These are phyloP conservation scores for Bryum argenteum DNA, from an alignment of 225 moss, liverwort and hornwort species.

Conservation along the genomic window DNA sequence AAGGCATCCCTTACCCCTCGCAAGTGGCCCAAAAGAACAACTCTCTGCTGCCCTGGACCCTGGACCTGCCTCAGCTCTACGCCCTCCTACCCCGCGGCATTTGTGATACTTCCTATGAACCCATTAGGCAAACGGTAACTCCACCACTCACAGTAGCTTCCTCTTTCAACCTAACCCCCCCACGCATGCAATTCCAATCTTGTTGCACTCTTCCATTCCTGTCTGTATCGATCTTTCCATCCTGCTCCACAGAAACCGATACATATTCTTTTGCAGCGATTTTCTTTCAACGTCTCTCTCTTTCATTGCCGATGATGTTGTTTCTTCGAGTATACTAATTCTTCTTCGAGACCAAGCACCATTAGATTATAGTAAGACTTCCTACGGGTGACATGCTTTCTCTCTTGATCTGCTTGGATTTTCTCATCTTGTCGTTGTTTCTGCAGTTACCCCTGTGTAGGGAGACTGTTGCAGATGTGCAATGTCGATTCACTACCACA, in stretches of 20 bases:
- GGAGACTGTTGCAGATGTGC: slow-evolving; percentile 35
- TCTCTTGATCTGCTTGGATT: background rate
- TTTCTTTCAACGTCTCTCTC: no score
- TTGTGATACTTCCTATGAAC: slow-evolving; percentile 46
- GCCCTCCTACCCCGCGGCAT: slow-evolving; percentile 42
- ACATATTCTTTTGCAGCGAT: no score
- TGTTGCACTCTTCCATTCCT: no score
- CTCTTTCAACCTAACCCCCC: no score
- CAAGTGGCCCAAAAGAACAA: slow-evolving; percentile 19
- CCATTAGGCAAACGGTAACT: slow-evolving; percentile 39
- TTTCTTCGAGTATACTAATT: no score
- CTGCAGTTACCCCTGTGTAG: slow-evolving; percentile 22
- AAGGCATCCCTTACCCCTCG: slow-evolving; percentile 27
- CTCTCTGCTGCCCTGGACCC: slow-evolving; percentile 34
- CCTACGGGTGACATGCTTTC: no score
- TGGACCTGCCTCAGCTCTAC: slow-evolving; percentile 45
- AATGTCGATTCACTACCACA: slow-evolving; percentile 32
- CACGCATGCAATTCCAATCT: no score
- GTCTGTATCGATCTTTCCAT: no score
- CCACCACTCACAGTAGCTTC: background rate
- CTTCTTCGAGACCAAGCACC: no score
- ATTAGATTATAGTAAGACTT: no score
- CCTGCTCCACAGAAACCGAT: no score
- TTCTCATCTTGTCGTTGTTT: fast-evolving
- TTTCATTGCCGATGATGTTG: no score